A percentile compares a stretch with the other conserved stretches of the same genome.
Evolutionary conservation across 345 rosid species (phyloP).

Genomic region (Populus simonii): DNA sequence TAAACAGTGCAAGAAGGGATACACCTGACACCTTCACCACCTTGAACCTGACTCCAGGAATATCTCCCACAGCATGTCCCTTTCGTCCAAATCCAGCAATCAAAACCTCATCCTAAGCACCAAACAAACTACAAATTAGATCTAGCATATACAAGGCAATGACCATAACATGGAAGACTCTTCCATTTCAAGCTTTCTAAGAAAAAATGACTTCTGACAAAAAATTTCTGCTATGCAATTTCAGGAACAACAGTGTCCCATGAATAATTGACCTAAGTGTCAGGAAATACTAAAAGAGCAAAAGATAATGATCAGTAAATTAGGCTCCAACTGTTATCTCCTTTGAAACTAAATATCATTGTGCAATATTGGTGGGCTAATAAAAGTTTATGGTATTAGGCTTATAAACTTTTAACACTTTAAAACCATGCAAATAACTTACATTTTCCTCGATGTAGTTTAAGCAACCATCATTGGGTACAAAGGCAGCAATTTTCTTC

Average conservation of each 20-base stretch:
- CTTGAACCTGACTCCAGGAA: constrained; percentile 87
- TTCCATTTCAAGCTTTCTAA: not conserved
- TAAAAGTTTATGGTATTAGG: too few species aligned
- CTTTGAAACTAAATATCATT: not conserved
- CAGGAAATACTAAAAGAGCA: not conserved
- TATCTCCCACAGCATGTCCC: constrained; percentile 87
- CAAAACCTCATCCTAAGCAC: constrained; percentile 63
- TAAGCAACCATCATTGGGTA: constrained; percentile 94
- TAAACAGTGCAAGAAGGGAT: constrained; percentile 71
- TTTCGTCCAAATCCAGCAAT: constrained; percentile 80
- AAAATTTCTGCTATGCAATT: not conserved
- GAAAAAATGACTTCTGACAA: not conserved
- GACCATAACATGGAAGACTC: not conserved
- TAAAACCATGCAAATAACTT: constrained; percentile 8
- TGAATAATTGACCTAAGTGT: not conserved
- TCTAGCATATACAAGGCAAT: not conserved
- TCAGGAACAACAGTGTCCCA: not conserved
- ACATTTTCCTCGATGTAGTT: constrained; percentile 94
- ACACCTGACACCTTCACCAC: constrained; percentile 85
- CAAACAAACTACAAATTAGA: not conserved
- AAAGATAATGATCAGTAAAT: not conserved
- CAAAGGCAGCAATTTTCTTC: constrained; percentile 95
- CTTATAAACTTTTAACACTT: not conserved
- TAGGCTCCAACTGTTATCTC: not conserved
- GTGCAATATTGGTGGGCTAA: not conserved